Evolutionary conservation across 2,329 filamentous ascomycete species (phyloP).

Genomic region (Stagonosporopsis cucurbitacearum): DNA sequence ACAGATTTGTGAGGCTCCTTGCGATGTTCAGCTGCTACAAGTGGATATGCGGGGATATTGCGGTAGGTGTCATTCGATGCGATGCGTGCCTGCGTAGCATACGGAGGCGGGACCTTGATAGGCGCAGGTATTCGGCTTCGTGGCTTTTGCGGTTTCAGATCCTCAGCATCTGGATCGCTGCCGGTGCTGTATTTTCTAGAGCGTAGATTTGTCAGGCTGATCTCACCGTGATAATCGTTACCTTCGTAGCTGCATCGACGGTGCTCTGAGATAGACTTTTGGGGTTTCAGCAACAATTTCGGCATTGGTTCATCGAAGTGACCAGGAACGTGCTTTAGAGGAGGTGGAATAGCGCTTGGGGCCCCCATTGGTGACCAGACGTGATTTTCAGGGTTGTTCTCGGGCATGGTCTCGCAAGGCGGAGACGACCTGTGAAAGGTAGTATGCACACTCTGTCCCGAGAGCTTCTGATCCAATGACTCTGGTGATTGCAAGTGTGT

Average conservation of each 20-base stretch:
- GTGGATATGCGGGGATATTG: not conserved
- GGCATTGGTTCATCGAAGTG: not conserved
- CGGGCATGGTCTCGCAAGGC: constrained; percentile 12
- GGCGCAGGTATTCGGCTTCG: constrained; percentile 29
- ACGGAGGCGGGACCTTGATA: constrained; percentile 26
- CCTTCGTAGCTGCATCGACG: constrained; percentile 36
- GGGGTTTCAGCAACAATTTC: not conserved
- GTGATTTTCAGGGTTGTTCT: not conserved
- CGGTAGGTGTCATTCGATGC: constrained; percentile 12
- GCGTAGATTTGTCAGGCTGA: constrained; percentile 27
- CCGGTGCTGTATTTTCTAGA: constrained; percentile 1
- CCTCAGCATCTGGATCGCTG: not conserved
- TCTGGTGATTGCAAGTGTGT: constrained; percentile 8
- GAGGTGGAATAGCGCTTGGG: constrained; percentile 29
- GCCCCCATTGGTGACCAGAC: constrained; percentile 25
- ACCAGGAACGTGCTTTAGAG: constrained; percentile 10
- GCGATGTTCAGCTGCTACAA: not conserved
- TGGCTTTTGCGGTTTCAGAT: not conserved
- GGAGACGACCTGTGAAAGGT: constrained; percentile 26
- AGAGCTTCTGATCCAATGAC: constrained; percentile 9
- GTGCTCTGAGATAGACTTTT: constrained; percentile 6
- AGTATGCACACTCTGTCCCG: constrained; percentile 25
- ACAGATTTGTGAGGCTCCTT: not conserved
- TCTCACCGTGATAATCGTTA: constrained; percentile 29
- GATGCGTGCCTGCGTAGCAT: constrained; percentile 17